A percentile compares a stretch with the other conserved stretches of the same genome.
Evolutionary conservation across 345 rosid genomes (phyloP).

Genomic region (Eucalyptus decipiens): DNA sequence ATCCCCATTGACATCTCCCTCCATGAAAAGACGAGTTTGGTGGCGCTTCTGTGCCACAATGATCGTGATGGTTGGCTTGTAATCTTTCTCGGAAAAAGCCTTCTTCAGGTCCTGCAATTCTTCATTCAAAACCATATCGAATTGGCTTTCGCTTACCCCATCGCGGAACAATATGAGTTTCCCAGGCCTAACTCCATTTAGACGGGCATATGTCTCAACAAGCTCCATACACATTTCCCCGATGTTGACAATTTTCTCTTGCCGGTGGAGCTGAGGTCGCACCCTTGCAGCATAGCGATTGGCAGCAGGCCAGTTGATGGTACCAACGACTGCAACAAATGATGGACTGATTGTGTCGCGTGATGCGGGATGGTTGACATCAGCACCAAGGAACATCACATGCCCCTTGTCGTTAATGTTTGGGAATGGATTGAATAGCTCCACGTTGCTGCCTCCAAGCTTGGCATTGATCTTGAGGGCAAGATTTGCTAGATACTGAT

Average conservation of each 20-base stretch:
- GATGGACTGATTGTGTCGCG: slow-evolving; percentile 58
- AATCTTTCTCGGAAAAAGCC: slow-evolving; percentile 12
- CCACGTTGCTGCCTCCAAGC: slow-evolving; percentile 89
- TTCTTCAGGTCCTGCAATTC: slow-evolving; percentile 53
- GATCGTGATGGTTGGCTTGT: slow-evolving; percentile 55
- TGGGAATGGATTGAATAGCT: slow-evolving; percentile 43
- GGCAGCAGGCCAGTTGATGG: slow-evolving; percentile 82
- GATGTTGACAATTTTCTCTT: slow-evolving; percentile 55
- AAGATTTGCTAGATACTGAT: slow-evolving; percentile 68
- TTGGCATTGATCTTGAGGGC: slow-evolving; percentile 87
- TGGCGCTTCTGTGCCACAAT: slow-evolving; percentile 88
- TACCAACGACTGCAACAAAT: slow-evolving; percentile 79
- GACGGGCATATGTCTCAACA: slow-evolving; percentile 24
- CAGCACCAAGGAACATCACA: slow-evolving; percentile 88
- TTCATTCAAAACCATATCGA: slow-evolving; percentile 79
- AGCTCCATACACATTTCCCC: slow-evolving; percentile 68
- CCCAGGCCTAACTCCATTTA: slow-evolving; percentile 31
- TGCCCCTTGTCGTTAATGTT: slow-evolving; percentile 23
- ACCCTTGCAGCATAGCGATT: slow-evolving; percentile 75
- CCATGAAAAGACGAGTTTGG: slow-evolving; percentile 68
- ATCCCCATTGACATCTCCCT: slow-evolving; percentile 16
- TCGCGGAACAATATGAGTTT: slow-evolving; percentile 76
- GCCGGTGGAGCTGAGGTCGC: slow-evolving; percentile 46
- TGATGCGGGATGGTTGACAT: slow-evolving; percentile 81
- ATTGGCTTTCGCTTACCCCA: slow-evolving; percentile 88